Evolutionary conservation across 495 filamentous ascomycete genomes (phyloP), one percentile per base, ranked within the genome.

Genomic region (Penicillium soppii): DNA sequence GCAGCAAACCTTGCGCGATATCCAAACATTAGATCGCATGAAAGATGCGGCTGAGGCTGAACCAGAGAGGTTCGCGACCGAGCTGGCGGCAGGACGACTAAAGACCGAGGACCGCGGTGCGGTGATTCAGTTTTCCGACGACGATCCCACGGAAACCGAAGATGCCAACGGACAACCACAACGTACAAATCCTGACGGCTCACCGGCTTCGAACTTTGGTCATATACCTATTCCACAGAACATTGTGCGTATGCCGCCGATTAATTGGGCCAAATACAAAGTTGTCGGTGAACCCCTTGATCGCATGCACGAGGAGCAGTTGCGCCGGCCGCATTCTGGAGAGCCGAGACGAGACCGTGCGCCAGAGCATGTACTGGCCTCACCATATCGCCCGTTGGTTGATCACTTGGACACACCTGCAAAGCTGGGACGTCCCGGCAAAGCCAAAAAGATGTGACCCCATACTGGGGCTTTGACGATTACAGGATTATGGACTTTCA

Each of bases 181-280:
- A 22, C 47, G 52, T n/a, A 46, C 52, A 23, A 53, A 50, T 13
- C 48, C 16, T 23, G 42, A 63, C 58, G 17, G 77, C 60, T 58
- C 49, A 17, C 52, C 43, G 8, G 42, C 50, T 25, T 67, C 67
- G n/a, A 58, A 54, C 3, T 74, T 83, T 25, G 74, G 72, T 15
- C 74, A 68, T 17, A 78, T 96, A 1, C 91, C 91, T 0, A 76
- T 75, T 16, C 82, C 88, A n/a, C 91, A 96, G 70, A 90, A 84
- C 56, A 72, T 96, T 2, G 82, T 94, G 7, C 85, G 91, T 27
- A 87, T 83, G 73, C 91, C 91, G 20, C 85, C 89, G 2, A 81
- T 96, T 51, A 95, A 95, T 72, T 96, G 91, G 91, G 81, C 82
- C 5, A 90, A 95, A 63, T 96, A 96, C 64, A 86, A 86, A 50